Evolutionary conservation across 2,329 filamentous ascomycete genomes (phyloP), one percentile per base, ranked within the genome.

Genomic region (Hymenoscyphus repandus): DNA sequence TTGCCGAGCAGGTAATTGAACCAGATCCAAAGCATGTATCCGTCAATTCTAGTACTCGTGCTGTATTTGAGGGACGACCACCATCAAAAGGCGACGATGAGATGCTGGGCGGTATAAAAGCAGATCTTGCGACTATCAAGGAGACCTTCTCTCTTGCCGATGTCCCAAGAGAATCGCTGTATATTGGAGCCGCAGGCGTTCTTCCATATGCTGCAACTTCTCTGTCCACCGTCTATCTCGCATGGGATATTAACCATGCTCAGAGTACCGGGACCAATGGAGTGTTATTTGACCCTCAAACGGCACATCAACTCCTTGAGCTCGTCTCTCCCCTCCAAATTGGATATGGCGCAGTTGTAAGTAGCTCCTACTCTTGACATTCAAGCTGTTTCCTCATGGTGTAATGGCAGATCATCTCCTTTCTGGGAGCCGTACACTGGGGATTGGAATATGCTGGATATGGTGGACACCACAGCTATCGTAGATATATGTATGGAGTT

Each of bases 381-480:
- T 6, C 2, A 20, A 18, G n/a, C 11, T 31, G 36, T 17, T 22
- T 18, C 34, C 5, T 20, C 34, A 51, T 58, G 12, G 58, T 42
- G 6, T 37, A 22, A 33, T 37, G 1, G 15, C 41, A 86, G 83
- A 93, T 96, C 62, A 87, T 96, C 62, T 95, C 90, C 27, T 96
- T 96, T 76, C 80, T 96, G 1, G 92, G 92, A 40, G 91, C 91
- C 32, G 84, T 96, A 63, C 92, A 96, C 70, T 96, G 80, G 92
- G 91, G 91, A 50, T 76, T 96, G 15, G 90, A 96, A 70, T 95
- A 85, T 68, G 87, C 87, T 45, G 78, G 79, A 73, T 84, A 76
- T 68, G 72, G 84, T 69, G 70, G 80, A 64, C 62, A 78, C 55
- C 84, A 87, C 51, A 86, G 88, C 47, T 88, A 86, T 61, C 82